Conservation (phyloP, 2,329 filamentous ascomycete genomes). For the Aspergillus proliferans region DNA sequence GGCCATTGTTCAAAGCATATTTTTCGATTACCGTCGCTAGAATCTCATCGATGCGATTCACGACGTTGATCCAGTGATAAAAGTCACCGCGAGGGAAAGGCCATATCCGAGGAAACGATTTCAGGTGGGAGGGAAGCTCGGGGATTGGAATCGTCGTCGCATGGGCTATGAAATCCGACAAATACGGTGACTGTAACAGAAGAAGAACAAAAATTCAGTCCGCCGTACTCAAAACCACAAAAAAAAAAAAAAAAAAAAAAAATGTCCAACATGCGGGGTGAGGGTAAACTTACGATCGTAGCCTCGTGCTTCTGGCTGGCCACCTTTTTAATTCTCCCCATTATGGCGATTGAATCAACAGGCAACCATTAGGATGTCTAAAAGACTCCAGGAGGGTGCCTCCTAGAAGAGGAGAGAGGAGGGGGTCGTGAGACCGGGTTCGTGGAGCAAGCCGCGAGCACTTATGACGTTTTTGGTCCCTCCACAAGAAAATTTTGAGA, state of each 20-base stretch:
- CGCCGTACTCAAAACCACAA: constrained; percentile 2
- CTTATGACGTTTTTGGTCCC: constrained; percentile 35
- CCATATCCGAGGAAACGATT: constrained; percentile 81
- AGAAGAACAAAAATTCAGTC: constrained; percentile 17
- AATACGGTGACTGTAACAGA: constrained; percentile 67
- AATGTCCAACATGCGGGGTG: constrained; percentile 6
- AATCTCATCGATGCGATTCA: constrained; percentile 89
- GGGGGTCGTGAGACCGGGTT: constrained; percentile 23
- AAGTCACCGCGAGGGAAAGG: constrained; percentile 91
- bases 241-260: not conserved
- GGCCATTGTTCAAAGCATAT: constrained; percentile 73
- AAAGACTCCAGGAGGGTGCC: constrained; percentile 20
- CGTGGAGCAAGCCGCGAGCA: constrained; percentile 25
- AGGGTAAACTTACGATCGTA: constrained; percentile 39
- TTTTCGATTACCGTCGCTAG: constrained; percentile 73
- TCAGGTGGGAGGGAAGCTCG: constrained; percentile 69
- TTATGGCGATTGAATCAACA: constrained; percentile 29
- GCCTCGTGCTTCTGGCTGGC: constrained; percentile 47
- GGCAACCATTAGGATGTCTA: constrained; percentile 36
- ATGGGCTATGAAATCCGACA: constrained; percentile 70
- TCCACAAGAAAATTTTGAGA: not conserved
- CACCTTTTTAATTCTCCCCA: constrained; percentile 51
- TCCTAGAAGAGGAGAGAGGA: constrained; percentile 21
- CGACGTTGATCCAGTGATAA: constrained; percentile 93
- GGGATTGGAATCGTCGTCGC: constrained; percentile 61